A percentile compares a stretch with the other conserved stretches of the same genome.
Evolutionary conservation across 306 rosid species (phyloP).

Genomic region (Lathyrus sativus): DNA sequence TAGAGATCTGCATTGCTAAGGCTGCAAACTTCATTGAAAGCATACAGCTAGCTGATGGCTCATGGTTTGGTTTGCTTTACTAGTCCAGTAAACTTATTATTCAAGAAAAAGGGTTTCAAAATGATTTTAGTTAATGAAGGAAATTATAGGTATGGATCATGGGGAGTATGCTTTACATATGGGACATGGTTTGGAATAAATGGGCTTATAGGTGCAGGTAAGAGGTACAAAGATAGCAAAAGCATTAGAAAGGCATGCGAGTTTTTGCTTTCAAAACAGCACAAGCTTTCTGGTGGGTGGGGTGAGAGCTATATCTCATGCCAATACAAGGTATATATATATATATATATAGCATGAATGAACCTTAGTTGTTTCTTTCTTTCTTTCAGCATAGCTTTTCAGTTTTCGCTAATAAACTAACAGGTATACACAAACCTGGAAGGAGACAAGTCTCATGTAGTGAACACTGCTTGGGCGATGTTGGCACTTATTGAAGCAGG

Average conservation of each 20-base stretch:
- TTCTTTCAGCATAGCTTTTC: background rate
- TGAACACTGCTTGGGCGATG: conserved; percentile 77
- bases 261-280: conserved; percentile 72
- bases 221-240: conserved; percentile 48
- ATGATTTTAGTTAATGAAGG: background rate
- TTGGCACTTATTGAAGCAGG: conserved; percentile 68
- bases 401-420: conserved; percentile 14
- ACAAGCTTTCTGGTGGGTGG: conserved; percentile 61
- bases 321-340: conserved; percentile 51
- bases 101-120: background rate
- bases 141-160: conserved; percentile 61
- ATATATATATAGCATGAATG: background rate
- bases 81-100: background rate
- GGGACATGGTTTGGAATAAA: conserved; percentile 83
- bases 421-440: conserved; percentile 71
- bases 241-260: conserved; percentile 60
- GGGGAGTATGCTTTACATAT: conserved; percentile 83
- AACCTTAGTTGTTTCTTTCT: background rate
- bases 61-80: conserved; percentile 52
- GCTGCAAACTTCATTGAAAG: conserved; percentile 53
- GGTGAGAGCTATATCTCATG: conserved; percentile 77
- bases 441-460: conserved; percentile 57
- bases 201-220: conserved; percentile 54
- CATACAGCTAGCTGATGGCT: conserved; percentile 64
- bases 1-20: conserved; percentile 52